Base-by-base conservation (phyloP, 2,329 filamentous ascomycete species). In the Chlorencoelia australis region DNA sequence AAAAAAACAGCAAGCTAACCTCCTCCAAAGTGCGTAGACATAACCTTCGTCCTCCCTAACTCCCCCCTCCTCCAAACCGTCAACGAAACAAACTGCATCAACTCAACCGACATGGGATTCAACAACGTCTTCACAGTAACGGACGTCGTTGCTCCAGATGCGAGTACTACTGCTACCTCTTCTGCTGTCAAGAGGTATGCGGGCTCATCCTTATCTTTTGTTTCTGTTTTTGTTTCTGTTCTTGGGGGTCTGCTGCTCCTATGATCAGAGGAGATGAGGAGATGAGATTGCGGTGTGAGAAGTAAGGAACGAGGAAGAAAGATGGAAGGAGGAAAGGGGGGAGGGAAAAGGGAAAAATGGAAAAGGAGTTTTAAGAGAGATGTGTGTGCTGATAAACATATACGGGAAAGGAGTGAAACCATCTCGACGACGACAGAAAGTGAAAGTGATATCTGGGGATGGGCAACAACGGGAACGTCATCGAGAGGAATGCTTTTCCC, bases 21-120 rank as follows among this genome's bases (percentile, higher is more conserved):
- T 13, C 19, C 3, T 13, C 6, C 22, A 22, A 33, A 94, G 86
- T 96, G 91, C 57, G 88, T 93, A 49, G 89, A 96, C 56, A 93
- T 96, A 52, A 89, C 82, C 30, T 93, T 96, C 51, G 84, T 80
- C 31, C 82, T 87, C 2, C 82, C 83, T 16, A 65, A 75, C 51
- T 81, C 94, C 55, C n/a, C n/a, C n/a, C n/a, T n/a, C n/a, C 76
- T 94, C 33, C 66, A 66, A 79, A 38, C 80, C 48, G 83, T 95
- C 47, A 94, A 82, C 56, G 66, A 69, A 41, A 70, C 75, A 10
- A 95, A 94, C 63, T 96, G 89, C 69, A 87, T 81, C 68, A 96
- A 96, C 66, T 84, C 43, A 29, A 40, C 46, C 14, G 46, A 52
- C 31, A 45, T 55, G 33, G 39, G 41, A 16, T 56, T 56, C 36